These are phyloP conservation scores for Candida pseudoviswanathii DNA, from an alignment of 1,139 yeast genomes.

Conservation along the genomic window DNA sequence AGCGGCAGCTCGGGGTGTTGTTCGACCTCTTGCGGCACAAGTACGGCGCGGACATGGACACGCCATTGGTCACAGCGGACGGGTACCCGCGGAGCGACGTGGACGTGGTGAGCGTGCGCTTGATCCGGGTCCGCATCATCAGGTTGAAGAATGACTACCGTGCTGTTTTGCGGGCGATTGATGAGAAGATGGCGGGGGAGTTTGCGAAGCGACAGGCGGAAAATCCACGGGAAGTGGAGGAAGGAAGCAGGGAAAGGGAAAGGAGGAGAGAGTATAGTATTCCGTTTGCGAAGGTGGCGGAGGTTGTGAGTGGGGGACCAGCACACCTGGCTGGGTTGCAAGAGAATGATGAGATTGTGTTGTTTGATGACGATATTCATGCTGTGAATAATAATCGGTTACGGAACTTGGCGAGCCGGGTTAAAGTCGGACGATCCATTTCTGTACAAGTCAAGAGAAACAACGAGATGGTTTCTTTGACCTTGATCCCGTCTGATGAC, in stretches of 20 bases:
- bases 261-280: conserved; percentile 18
- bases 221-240: not conserved
- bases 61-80: conserved; percentile 64
- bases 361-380: conserved; percentile 52
- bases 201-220: conserved; percentile 24
- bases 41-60: conserved; percentile 58
- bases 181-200: conserved; percentile 45
- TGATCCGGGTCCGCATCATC: conserved; percentile 64
- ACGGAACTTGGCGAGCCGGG: conserved; percentile 36
- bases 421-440: conserved; percentile 31
- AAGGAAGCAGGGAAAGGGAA: not conserved
- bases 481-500: conserved; percentile 51
- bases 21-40: conserved; percentile 34
- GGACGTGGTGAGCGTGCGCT: conserved; percentile 70
- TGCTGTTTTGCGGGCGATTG: conserved; percentile 50
- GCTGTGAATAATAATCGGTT: conserved; percentile 55
- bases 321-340: conserved; percentile 43
- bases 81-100: conserved; percentile 88
- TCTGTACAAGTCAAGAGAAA: conserved; percentile 39
- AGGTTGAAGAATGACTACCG: conserved; percentile 70
- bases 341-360: conserved; percentile 51
- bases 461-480: conserved; percentile 23
- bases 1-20: conserved; percentile 31
- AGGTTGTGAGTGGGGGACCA: conserved; percentile 52
- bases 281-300: conserved; percentile 62